Percentiles rank a stretch among this genome's conserved stretches.
phyloP scores from a whole-genome alignment of 2,329 filamentous ascomycete species.

The Monosporascus ibericus region DNA sequence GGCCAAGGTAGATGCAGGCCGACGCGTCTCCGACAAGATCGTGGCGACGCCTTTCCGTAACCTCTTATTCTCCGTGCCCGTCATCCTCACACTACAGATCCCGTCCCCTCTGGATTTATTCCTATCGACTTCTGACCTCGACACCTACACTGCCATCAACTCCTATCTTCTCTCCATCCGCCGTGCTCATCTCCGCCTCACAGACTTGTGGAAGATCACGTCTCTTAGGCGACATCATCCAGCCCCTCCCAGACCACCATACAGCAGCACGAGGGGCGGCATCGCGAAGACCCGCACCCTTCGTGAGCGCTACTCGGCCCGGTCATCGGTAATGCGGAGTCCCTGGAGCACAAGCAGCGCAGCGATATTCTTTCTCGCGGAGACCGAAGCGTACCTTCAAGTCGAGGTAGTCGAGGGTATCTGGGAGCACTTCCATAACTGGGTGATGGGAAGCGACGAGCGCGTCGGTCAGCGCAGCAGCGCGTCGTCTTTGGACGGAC shows the following conservation, averaged over 20 bases:
- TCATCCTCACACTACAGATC: slow-evolving; percentile 64
- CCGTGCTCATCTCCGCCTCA: slow-evolving; percentile 76
- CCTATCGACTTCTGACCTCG: slow-evolving; percentile 67
- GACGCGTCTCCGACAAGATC: slow-evolving; percentile 27
- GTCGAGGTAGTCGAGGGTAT: slow-evolving; percentile 78
- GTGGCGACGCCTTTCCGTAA: slow-evolving; percentile 64
- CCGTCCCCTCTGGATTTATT: slow-evolving; percentile 82
- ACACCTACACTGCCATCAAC: slow-evolving; percentile 78
- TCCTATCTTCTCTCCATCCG: slow-evolving; percentile 82
- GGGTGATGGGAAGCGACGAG: slow-evolving; percentile 51
- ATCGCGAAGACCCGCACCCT: slow-evolving; percentile 54
- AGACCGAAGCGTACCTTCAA: slow-evolving; percentile 83
- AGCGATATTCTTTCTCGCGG: slow-evolving; percentile 81
- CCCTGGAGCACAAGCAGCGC: slow-evolving; percentile 88
- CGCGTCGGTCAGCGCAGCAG: slow-evolving; percentile 10
- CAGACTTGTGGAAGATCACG: slow-evolving; percentile 80
- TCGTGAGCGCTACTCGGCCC: slow-evolving; percentile 56
- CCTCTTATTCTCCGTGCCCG: slow-evolving; percentile 73
- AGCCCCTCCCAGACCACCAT: slow-evolving; percentile 59
- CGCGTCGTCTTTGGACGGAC: slow-evolving; percentile 6
- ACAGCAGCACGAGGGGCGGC: slow-evolving; percentile 55
- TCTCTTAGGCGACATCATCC: slow-evolving; percentile 72
- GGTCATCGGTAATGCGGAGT: slow-evolving; percentile 65
- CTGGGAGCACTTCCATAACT: slow-evolving; percentile 72
- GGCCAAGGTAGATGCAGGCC: slow-evolving; percentile 25